Conservation (phyloP, 768 basidiomycete genomes). For the Calocybe gangraenosa region DNA sequence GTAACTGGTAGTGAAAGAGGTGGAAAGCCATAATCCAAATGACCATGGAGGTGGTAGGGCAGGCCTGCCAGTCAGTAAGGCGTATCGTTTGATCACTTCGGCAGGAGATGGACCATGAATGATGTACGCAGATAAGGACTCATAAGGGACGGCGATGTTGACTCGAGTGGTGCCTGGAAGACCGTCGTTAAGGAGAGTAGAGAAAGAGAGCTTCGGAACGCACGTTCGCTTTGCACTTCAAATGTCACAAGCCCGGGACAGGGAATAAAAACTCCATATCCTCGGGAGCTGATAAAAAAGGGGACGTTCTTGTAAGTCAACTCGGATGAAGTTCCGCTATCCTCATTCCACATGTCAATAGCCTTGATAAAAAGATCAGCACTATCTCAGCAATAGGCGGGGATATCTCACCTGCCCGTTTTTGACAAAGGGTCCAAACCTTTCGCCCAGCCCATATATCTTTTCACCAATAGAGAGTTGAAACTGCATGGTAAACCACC, state of each 20-base stretch:
- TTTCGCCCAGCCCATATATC: slow-evolving; percentile 44
- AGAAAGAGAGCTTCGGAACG: slow-evolving; percentile 18
- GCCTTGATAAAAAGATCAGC: slow-evolving; percentile 11
- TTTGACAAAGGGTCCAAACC: slow-evolving; percentile 44
- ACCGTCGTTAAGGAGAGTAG: background rate
- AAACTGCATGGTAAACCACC: slow-evolving; percentile 31
- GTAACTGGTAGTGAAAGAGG: slow-evolving; percentile 44
- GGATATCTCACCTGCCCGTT: slow-evolving; percentile 30
- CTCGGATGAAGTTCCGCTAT: slow-evolving; percentile 38
- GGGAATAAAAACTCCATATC: slow-evolving; percentile 45
- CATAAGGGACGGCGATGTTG: slow-evolving; percentile 34
- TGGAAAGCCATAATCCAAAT: slow-evolving; percentile 45
- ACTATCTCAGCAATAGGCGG: background rate
- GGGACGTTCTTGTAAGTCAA: slow-evolving; percentile 32
- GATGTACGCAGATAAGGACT: slow-evolving; percentile 34
- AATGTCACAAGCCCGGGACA: slow-evolving; percentile 43
- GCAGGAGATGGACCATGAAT: slow-evolving; percentile 34
- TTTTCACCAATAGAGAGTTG: slow-evolving; percentile 36
- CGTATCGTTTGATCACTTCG: slow-evolving; percentile 28
- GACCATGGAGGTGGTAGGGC: slow-evolving; percentile 45
- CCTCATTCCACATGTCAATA: slow-evolving; percentile 42
- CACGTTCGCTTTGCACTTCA: slow-evolving; percentile 39
- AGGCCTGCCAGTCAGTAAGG: slow-evolving; percentile 33
- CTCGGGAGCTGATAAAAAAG: slow-evolving; percentile 33
- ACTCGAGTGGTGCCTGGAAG: slow-evolving; percentile 21